Percentiles rank a stretch among this genome's conserved stretches.
Conservation (phyloP, 352 stramenopile genomes). For the Hyaloperonospora arabidopsidis region DNA sequence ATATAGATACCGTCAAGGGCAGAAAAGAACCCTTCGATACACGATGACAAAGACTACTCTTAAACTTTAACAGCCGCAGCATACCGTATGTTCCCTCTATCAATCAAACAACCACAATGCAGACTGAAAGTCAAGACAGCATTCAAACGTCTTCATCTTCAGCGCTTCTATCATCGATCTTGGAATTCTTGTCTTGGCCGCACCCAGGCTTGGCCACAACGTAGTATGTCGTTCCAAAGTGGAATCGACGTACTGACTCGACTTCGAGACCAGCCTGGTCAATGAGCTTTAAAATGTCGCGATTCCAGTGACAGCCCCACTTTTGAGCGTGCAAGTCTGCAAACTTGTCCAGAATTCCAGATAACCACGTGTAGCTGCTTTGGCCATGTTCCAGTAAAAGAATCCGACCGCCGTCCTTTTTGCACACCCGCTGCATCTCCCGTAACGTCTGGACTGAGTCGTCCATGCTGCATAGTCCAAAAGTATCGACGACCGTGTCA, state of each 20-base stretch:
- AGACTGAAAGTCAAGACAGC: not conserved
- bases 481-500: constrained; percentile 95
- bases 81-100: too few species aligned
- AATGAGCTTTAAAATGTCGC: constrained; percentile 89
- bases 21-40: too few species aligned
- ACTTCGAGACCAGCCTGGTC: constrained; percentile 76
- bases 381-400: constrained; percentile 93
- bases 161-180: constrained; percentile 2
- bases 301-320: constrained; percentile 96
- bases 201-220: constrained; percentile 54
- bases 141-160: not conserved
- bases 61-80: too few species aligned
- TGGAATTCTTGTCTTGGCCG: constrained; percentile 13
- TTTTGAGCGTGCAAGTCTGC: constrained; percentile 86
- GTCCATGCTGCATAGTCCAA: constrained; percentile 94
- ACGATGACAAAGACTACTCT: too few species aligned
- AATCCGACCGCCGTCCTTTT: constrained; percentile 66
- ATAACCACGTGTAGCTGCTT: constrained; percentile 86
- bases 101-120: too few species aligned
- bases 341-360: constrained; percentile 89
- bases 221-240: constrained; percentile 94
- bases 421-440: constrained; percentile 93
- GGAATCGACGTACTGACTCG: constrained; percentile 82
- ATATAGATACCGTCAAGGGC: too few species aligned
- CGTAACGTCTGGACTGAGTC: constrained; percentile 85